A percentile compares a stretch with the other conserved stretches of the same genome.
Conservation (phyloP, 108 stramenopile genomes). For the Bacterosira constricta region DNA sequence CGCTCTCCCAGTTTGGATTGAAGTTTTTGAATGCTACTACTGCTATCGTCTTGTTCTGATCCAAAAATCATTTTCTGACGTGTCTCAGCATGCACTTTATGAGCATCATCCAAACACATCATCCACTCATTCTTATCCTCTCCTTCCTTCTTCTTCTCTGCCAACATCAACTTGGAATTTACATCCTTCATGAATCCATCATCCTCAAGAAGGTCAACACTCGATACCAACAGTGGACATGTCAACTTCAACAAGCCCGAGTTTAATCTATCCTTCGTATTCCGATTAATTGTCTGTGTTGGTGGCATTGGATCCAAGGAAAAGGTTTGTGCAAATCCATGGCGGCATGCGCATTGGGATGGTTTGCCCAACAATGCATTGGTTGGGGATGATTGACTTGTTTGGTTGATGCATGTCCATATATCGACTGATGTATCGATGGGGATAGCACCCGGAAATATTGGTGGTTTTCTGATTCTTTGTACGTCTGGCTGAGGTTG, state of each 20-base stretch:
- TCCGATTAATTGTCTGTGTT: neutral
- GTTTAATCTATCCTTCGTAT: constrained; percentile 25
- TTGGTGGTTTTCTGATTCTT: constrained; percentile 7
- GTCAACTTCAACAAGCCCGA: constrained; percentile 49
- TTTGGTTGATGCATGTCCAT: constrained; percentile 26
- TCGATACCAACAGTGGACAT: constrained; percentile 41
- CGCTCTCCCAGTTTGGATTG: constrained; percentile 31
- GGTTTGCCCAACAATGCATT: constrained; percentile 45
- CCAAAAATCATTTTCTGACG: constrained; percentile 14
- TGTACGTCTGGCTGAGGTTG: no score
- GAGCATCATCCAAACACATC: constrained; percentile 20
- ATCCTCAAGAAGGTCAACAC: constrained; percentile 44
- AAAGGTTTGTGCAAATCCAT: constrained; percentile 52
- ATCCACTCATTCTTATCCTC: neutral
- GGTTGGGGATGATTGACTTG: constrained; percentile 28
- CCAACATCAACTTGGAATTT: constrained; percentile 16
- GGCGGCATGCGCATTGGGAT: constrained; percentile 17
- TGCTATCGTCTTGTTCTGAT: constrained; percentile 1
- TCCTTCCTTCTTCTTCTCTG: neutral
- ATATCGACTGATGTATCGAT: constrained; percentile 16
- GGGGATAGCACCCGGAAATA: constrained; percentile 37
- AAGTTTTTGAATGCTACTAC: constrained; percentile 10
- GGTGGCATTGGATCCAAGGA: constrained; percentile 42
- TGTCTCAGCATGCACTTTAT: constrained; percentile 33
- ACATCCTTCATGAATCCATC: constrained; percentile 40